Evolutionary conservation across 129 eudicot species (phyloP), one percentile per base, ranked within the genome.

Genomic region (Heracleum sosnowskyi): DNA sequence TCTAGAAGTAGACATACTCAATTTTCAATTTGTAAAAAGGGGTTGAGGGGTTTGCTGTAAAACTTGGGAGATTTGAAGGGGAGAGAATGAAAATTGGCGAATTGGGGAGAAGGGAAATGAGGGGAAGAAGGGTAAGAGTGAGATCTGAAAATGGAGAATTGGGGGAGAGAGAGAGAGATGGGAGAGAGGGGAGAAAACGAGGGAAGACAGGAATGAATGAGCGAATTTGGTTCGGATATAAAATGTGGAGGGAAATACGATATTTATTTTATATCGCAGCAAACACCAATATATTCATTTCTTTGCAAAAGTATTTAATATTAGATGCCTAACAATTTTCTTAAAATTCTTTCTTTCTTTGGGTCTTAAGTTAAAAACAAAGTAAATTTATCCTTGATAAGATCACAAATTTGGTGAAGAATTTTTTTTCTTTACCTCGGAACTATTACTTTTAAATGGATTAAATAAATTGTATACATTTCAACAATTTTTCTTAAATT

Each of bases 161-260:
- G 57, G 36, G 11, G 74, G 41, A 73, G 41, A 36, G 55, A 51
- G 41, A 77, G 40, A 71, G 63, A 44, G 82, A 75, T 1, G 4
- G 47, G 80, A 45, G 75, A 74, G 66, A 28, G 79, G 73, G 80
- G 36, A 47, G 72, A 77, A 73, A 74, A 42, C 76, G 64, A 41
- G 72, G 64, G 82, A 37, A 72, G 71, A 51, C 51, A 35, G 78
- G 79, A 47, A 51, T 39, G 86, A 76, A 86, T 82, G 92, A 85
- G 98, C 93, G 93, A 93, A 93, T 91, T 89, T 93, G 97, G 98
- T 93, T 93, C 93, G 87, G 97, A 93, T 89, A 89, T 87, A 85
- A 60, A 91, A 87, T 91, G 91, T 93, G 98, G 98, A 93, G 98
- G 98, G 98, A 93, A 93, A 81, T 57, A 70, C 24, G 20, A 66